phyloP scores from a whole-genome alignment of 2,329 filamentous ascomycete genomes.

The Anisogramma anomala region DNA sequence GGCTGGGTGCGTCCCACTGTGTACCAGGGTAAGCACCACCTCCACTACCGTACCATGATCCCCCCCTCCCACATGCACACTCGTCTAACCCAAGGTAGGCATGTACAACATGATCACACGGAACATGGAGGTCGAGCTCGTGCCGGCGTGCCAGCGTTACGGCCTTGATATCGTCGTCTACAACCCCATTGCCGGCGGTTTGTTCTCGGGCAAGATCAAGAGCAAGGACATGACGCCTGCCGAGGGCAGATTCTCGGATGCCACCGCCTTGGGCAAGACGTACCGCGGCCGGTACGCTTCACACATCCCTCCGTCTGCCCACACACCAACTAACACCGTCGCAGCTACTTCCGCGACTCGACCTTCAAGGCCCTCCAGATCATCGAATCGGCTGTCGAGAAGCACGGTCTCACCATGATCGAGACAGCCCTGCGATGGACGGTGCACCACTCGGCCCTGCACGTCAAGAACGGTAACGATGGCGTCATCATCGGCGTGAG shows the following conservation, averaged over 20 bases:
- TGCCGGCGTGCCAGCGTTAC: conserved; percentile 63
- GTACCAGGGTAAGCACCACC: conserved; percentile 35
- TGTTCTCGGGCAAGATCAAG: conserved; percentile 73
- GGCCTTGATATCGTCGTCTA: conserved; percentile 70
- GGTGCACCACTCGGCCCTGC: conserved; percentile 55
- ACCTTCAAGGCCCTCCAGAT: conserved; percentile 52
- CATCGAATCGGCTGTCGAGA: conserved; percentile 55
- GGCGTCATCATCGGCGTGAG: conserved; percentile 50
- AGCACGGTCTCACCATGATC: conserved; percentile 56
- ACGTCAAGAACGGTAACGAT: conserved; percentile 41
- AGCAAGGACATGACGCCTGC: conserved; percentile 47
- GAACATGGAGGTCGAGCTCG: conserved; percentile 61
- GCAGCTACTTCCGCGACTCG: conserved; percentile 55
- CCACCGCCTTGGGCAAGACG: conserved; percentile 32
- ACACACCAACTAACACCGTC: neutral
- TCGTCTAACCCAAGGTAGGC: no score
- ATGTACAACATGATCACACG: conserved; percentile 80
- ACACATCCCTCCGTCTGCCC: neutral
- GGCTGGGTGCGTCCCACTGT: conserved; percentile 74
- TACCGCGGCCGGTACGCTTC: conserved; percentile 43
- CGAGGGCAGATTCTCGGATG: conserved; percentile 60
- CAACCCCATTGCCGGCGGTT: conserved; percentile 70
- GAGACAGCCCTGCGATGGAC: conserved; percentile 66
- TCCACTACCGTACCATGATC: no score
- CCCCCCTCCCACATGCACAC: neutral